Conservation (phyloP, 257 asterid genomes). For the Nicotiana otophora region DNA sequence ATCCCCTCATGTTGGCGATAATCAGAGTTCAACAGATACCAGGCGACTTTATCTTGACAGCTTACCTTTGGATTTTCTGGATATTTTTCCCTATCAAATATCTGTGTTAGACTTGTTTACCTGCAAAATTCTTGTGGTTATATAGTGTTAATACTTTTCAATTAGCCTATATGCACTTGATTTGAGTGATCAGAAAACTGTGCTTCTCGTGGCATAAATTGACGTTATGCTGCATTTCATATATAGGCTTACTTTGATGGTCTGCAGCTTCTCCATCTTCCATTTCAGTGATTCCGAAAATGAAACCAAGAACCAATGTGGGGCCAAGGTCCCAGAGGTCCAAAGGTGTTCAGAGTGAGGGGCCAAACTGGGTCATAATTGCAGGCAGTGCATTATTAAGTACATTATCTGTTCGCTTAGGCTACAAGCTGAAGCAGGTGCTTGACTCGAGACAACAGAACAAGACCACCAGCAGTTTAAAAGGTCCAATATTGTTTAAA, state of each 20-base stretch:
- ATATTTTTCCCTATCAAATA: neutral
- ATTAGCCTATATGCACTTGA: neutral
- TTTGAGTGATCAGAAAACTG: neutral
- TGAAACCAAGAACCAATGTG: conserved; percentile 52
- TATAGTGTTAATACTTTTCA: neutral
- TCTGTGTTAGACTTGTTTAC: neutral
- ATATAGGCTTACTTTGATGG: conserved; percentile 31
- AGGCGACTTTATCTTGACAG: neutral
- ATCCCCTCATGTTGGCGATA: neutral
- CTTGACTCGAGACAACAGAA: conserved; percentile 51
- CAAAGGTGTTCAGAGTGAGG: conserved; percentile 45
- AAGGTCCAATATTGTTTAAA: conserved; percentile 36
- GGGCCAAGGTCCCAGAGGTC: conserved; percentile 37
- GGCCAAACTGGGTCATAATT: conserved; percentile 76
- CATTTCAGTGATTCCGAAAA: conserved; percentile 23
- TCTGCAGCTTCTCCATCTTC: conserved; percentile 14
- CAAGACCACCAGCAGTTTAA: conserved; percentile 29
- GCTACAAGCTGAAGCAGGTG: conserved; percentile 75
- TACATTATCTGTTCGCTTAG: conserved; percentile 69
- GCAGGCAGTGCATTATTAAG: conserved; percentile 81
- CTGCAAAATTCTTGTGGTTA: neutral
- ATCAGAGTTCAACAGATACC: neutral
- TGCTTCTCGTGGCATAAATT: neutral
- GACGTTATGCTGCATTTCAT: conserved; percentile 13
- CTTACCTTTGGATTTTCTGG: neutral